These are phyloP conservation scores for Jackrogersella minutella DNA, from an alignment of 495 filamentous ascomycete species.

Conservation along the genomic window DNA sequence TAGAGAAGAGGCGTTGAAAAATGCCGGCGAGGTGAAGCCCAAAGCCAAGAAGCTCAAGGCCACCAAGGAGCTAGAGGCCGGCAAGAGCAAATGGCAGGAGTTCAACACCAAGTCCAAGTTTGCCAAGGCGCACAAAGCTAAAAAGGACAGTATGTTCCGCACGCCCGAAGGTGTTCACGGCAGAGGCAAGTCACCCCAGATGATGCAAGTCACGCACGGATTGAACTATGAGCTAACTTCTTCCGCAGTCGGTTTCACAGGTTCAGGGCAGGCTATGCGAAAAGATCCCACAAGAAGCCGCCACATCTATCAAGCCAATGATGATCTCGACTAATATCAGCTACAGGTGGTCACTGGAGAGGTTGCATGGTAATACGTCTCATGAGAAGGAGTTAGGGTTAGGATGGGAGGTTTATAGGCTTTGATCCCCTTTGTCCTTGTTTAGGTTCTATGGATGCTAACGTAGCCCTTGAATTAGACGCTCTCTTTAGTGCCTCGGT, in stretches of 20 bases:
- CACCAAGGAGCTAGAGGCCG: constrained; percentile 84
- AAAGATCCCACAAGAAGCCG: constrained; percentile 85
- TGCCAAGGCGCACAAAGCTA: constrained; percentile 66
- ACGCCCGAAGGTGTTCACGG: constrained; percentile 86
- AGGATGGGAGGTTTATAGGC: constrained; percentile 40
- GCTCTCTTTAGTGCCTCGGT: constrained; percentile 38
- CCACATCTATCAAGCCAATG: constrained; percentile 84
- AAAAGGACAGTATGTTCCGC: constrained; percentile 98
- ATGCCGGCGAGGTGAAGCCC: constrained; percentile 49
- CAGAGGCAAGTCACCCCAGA: constrained; percentile 69
- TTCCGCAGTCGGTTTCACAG: constrained; percentile 86
- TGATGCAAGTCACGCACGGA: not conserved
- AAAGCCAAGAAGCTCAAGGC: constrained; percentile 83
- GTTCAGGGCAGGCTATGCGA: constrained; percentile 92
- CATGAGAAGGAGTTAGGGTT: constrained; percentile 7
- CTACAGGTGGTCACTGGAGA: constrained; percentile 27
- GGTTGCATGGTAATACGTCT: constrained; percentile 6
- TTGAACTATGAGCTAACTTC: constrained; percentile 41
- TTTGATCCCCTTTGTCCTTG: constrained; percentile 47
- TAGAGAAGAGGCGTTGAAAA: constrained; percentile 50
- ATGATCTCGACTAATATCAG: constrained; percentile 69
- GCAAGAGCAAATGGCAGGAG: constrained; percentile 94
- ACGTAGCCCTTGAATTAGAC: constrained; percentile 42
- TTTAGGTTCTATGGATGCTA: constrained; percentile 45
- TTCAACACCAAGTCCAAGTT: constrained; percentile 83